A percentile compares a stretch with the other conserved stretches of the same genome.
phyloP scores from a whole-genome alignment of 2,329 filamentous ascomycete genomes.

The Beauveria australis region DNA sequence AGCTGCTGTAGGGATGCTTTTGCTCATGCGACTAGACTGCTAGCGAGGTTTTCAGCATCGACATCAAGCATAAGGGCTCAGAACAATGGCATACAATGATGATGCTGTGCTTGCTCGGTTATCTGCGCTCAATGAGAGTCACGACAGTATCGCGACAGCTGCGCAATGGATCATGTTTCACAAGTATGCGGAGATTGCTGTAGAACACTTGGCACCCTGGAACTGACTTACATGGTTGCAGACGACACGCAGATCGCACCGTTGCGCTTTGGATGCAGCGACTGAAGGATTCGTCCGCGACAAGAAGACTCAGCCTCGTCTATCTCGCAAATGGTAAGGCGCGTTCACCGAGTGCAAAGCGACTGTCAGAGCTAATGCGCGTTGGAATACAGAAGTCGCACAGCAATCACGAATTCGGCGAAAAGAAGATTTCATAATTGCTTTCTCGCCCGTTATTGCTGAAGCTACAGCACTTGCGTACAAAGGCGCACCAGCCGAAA shows the following conservation, averaged over 20 bases:
- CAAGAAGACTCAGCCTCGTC: constrained; percentile 81
- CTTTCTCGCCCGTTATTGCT: constrained; percentile 84
- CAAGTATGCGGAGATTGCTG: constrained; percentile 49
- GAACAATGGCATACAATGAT: constrained; percentile 81
- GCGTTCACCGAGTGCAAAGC: neutral
- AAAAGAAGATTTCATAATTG: constrained; percentile 86
- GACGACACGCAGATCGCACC: constrained; percentile 85
- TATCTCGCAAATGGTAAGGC: constrained; percentile 87
- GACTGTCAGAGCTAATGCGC: neutral
- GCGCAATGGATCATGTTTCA: constrained; percentile 99
- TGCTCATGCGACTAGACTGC: neutral
- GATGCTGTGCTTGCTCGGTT: constrained; percentile 93
- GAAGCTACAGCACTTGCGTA: constrained; percentile 89
- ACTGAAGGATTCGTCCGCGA: constrained; percentile 76
- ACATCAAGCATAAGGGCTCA: constrained; percentile 14
- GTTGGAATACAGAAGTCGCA: constrained; percentile 62
- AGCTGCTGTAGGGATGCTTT: neutral
- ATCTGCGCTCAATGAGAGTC: constrained; percentile 89
- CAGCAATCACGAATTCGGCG: constrained; percentile 91
- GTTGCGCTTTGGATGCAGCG: constrained; percentile 87
- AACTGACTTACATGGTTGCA: constrained; percentile 27
- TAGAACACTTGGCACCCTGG: constrained; percentile 3
- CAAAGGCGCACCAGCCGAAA: constrained; percentile 75
- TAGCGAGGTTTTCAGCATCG: neutral
- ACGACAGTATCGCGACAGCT: constrained; percentile 92